Conservation (phyloP, 495 filamentous ascomycete genomes). For the Penicillium soppii region DNA sequence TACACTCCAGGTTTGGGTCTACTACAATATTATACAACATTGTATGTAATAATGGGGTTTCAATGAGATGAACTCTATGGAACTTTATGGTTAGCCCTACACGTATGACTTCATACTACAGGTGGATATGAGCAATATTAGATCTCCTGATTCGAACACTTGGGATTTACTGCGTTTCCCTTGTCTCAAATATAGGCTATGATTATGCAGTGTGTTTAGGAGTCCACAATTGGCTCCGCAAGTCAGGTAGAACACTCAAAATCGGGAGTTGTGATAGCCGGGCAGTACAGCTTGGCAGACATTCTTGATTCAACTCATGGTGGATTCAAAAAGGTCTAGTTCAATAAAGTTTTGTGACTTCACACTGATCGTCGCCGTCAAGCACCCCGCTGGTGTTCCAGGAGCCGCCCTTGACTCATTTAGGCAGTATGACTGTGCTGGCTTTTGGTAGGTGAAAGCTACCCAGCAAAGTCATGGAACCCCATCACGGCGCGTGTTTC, state of each 20-base stretch:
- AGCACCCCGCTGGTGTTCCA: conserved; percentile 2
- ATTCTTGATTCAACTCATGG: neutral
- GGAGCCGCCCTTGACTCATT: conserved; percentile 5
- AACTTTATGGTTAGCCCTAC: neutral
- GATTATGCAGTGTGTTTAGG: neutral
- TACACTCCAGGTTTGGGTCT: neutral
- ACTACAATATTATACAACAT: neutral
- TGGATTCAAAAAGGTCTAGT: neutral
- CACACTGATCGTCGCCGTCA: conserved; percentile 11
- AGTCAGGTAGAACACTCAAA: neutral
- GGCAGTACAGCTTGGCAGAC: neutral
- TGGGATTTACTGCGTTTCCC: neutral
- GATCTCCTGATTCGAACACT: conserved; percentile 2
- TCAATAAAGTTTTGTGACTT: conserved; percentile 6
- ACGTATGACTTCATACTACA: neutral
- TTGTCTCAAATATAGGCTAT: neutral
- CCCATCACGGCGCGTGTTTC: conserved; percentile 2
- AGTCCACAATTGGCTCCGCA: neutral
- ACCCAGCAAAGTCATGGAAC: neutral
- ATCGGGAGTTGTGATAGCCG: neutral
- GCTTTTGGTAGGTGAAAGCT: neutral
- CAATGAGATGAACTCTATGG: neutral
- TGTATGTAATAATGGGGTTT: neutral
- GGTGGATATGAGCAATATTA: neutral
- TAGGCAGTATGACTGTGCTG: neutral